These are phyloP conservation scores for Neurospora sublineolata DNA, from an alignment of 495 filamentous ascomycete species.

Conservation along the genomic window DNA sequence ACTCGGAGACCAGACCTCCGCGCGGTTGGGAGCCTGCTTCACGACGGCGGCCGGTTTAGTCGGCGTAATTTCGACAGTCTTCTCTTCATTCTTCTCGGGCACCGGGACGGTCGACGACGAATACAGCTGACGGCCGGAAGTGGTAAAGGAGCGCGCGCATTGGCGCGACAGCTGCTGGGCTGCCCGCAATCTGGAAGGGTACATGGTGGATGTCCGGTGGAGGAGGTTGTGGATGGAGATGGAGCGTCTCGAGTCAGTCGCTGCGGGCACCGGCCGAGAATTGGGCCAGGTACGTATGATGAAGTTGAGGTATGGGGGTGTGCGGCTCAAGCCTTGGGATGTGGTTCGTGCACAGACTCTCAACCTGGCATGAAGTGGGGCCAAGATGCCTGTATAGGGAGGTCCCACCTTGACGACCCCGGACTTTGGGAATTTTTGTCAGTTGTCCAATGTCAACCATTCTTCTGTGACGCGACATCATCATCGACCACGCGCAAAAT, in stretches of 20 bases:
- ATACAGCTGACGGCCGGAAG: slow-evolving; percentile 28
- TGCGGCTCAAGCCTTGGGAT: neutral
- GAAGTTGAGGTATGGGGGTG: neutral
- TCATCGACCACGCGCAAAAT: neutral
- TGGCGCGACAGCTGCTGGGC: slow-evolving; percentile 20
- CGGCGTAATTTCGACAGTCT: neutral
- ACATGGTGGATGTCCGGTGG: slow-evolving; percentile 37
- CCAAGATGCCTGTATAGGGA: neutral
- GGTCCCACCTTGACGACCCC: neutral
- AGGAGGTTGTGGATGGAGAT: slow-evolving; percentile 13
- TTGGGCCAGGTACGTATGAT: slow-evolving; percentile 3
- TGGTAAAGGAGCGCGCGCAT: slow-evolving; percentile 22
- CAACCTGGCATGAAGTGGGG: neutral
- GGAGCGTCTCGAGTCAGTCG: slow-evolving; percentile 11
- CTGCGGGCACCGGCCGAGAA: neutral
- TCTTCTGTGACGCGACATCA: neutral
- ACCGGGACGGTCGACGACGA: slow-evolving; percentile 12
- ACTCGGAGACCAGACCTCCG: slow-evolving; percentile 65
- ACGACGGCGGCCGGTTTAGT: slow-evolving; percentile 40
- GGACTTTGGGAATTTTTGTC: neutral
- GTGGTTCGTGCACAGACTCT: neutral
- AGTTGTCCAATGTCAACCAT: neutral
- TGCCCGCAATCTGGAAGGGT: slow-evolving; percentile 41
- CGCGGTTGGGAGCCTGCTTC: slow-evolving; percentile 80
- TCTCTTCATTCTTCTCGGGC: slow-evolving; percentile 29